Conservation (phyloP, 2,329 filamentous ascomycete genomes). For the Colletotrichum orchidophilum region DNA sequence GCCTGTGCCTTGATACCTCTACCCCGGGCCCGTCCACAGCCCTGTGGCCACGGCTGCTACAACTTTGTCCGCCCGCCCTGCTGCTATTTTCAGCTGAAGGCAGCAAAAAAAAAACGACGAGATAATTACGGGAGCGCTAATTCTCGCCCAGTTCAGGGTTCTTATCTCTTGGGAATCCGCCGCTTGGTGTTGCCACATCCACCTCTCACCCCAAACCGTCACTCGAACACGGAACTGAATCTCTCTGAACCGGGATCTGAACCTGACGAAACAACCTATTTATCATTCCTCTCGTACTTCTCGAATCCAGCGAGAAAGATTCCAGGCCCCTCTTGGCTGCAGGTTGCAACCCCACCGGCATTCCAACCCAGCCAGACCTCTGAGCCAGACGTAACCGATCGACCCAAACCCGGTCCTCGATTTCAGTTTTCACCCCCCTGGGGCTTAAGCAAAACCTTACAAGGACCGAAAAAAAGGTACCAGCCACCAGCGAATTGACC, state of each 20-base stretch:
- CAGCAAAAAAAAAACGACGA: constrained; percentile 1
- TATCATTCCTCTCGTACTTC: background rate
- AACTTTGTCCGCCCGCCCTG: background rate
- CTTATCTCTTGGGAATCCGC: constrained; percentile 30
- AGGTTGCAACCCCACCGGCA: background rate
- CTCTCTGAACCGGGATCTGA: background rate
- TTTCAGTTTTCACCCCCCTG: background rate
- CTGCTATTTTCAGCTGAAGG: constrained; percentile 33
- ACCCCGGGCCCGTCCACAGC: constrained; percentile 12
- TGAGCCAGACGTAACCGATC: background rate
- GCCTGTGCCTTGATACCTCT: background rate
- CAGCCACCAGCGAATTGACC: constrained; percentile 10
- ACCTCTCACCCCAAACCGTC: background rate
- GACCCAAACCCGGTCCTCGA: background rate
- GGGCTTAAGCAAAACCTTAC: background rate
- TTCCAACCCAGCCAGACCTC: background rate
- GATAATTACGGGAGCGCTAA: background rate
- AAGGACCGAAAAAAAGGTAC: background rate
- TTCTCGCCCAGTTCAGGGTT: constrained; percentile 20
- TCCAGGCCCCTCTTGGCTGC: background rate
- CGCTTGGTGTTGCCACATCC: constrained; percentile 30
- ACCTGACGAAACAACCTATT: background rate
- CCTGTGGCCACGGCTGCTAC: constrained; percentile 12
- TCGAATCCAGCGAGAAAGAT: constrained; percentile 1
- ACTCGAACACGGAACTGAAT: background rate